Base-by-base conservation (phyloP, 164 flowering plant species). In the Magnolia kwangsiensis region DNA sequence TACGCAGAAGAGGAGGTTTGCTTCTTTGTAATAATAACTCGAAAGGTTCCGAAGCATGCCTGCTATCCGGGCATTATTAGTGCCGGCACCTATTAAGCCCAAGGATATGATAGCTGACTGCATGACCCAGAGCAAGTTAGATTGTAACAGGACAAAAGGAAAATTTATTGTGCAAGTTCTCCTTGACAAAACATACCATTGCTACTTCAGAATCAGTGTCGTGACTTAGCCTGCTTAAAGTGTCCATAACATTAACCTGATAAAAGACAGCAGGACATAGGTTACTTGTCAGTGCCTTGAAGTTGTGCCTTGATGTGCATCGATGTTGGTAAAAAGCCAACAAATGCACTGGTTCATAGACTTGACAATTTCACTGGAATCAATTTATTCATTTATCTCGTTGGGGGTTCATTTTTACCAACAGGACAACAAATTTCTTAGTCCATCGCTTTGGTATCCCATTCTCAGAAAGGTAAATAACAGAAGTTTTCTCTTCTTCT, bases 31-130 rank as follows among this genome's bases (percentile, higher is more conserved):
- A 83, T 96, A 94, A 81, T 96, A 96, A 80, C 97, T 94, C 7
- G 99, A 96, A 72, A 96, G 94, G 72, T 93, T 94, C 29, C 99
- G 96, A 76, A 96, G 98, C 98, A 96, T 93, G 83, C 96, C 98
- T 78, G 99, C 99, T 61, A 96, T 90, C 71, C 98, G 86, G 51
- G 97, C 99, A 88, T 96, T 96, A 82, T 96, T 96, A 69, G 99
- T 96, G 63, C 99, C 99, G 8, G 99, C 96, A 79, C 99, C 98
- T 27, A 94, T 94, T 84, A 96, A 84, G 59, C 98, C 99, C 75
- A 96, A 80, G n/a, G 99, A 88, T 27, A 96, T 89, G 63, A 90
- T 88, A 58, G 99, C 99, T 27, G 99, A 94, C 98, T 96, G 90
- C 63, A 81, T 21, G 81, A 76, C 5, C 69, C 20, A n/a, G 11